Evolutionary conservation across 192 early-diverging fungal genomes (phyloP).

Genomic region (Lobulomyces angularis): DNA sequence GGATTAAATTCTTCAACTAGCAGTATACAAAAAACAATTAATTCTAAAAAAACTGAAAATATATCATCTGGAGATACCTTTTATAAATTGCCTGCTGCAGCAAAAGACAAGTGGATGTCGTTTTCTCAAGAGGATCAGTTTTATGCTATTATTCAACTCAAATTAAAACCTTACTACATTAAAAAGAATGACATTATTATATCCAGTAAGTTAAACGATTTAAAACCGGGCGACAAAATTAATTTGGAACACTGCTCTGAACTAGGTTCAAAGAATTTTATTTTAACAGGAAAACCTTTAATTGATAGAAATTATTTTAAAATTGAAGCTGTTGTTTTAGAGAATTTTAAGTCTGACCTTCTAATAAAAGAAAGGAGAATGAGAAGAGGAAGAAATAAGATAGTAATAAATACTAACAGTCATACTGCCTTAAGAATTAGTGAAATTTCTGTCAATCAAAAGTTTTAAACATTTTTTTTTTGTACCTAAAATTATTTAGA

Average conservation of each 20-base stretch:
- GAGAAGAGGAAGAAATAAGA: conserved; percentile 15
- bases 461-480: too few relatives aligned
- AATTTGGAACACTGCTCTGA: conserved; percentile 76
- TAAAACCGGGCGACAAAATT: conserved; percentile 78
- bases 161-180: conserved; percentile 75
- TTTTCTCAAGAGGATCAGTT: too few relatives aligned
- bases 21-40: too few relatives aligned
- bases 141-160: conserved; percentile 83
- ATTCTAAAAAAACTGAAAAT: too few relatives aligned
- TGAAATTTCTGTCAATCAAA: conserved; percentile 31
- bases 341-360: conserved; percentile 54
- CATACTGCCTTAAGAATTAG: conserved; percentile 31
- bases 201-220: conserved; percentile 67
- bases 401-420: conserved; percentile 20
- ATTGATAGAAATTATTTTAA: conserved; percentile 56
- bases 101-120: too few relatives aligned
- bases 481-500: too few relatives aligned
- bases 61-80: too few relatives aligned
- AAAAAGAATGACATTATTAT: conserved; percentile 80
- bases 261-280: conserved; percentile 69
- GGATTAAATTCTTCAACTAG: too few relatives aligned
- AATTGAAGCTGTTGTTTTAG: conserved; percentile 77
- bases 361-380: conserved; percentile 22
- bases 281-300: conserved; percentile 75
- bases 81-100: too few relatives aligned